Evolutionary conservation across 371 early-diverging fungal genomes (phyloP), one percentile per base, ranked within the genome.

Genomic region (Mortierella sp.): DNA sequence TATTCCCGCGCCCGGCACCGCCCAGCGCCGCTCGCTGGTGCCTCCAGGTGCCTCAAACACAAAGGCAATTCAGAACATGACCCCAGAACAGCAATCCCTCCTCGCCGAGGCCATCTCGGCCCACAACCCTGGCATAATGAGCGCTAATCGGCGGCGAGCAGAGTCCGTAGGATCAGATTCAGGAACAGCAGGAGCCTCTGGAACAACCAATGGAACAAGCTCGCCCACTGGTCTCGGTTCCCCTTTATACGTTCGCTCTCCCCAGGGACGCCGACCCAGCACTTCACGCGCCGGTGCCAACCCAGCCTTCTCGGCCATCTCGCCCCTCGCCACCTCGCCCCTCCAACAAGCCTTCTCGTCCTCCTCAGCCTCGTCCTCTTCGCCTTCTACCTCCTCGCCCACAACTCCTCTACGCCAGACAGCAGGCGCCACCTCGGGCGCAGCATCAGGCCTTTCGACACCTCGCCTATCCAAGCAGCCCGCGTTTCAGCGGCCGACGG

Each of bases 81-180:
- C 83, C 26, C 72, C 70, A 72, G 83, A 83, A 68, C 83, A 82
- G 45, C 83, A 82, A 73, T 48, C 79, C 26, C 83, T 82, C 54
- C 83, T 82, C 24, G 83, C 83, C 28, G 83, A 83, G 71, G 80
- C 80, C 71, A 76, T 77, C 77, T 74, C 80, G 7, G 72, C 74
- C 58, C 84, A 83, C 55, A 77, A 31, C 16, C 80, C 77, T 1
- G 79, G 80, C 26, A 73, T 82, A 63, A 73, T 79, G 58, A 79
- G 76, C 58, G 54, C 75, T n/a, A 77, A 65, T 68, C 80, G 84
- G 58, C 65, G 50, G 68, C 55, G 80, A 73, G 55, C 78, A 60
- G 80, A 80, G 13, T 80, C 84, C n/a, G 54, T 78, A 3, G 72
- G 84, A 31, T 79, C 84, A 19, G 77, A 63, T 19, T 74, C 75